phyloP scores from a whole-genome alignment of 2,329 filamentous ascomycete species.

The Alternaria brassicae region DNA sequence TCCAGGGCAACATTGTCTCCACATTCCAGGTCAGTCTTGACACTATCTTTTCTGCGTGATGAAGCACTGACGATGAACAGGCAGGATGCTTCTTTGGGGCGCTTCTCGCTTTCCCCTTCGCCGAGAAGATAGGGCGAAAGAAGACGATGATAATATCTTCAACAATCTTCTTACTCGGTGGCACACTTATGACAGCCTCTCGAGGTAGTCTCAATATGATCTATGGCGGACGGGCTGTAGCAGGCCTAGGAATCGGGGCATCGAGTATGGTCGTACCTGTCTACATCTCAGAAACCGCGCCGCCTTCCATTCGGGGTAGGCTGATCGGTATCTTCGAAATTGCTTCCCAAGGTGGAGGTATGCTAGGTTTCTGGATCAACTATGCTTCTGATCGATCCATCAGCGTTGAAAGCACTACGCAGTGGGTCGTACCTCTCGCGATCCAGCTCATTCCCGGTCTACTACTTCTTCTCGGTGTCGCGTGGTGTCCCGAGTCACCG shows the following conservation, averaged over 20 bases:
- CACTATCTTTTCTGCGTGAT: not conserved
- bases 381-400: slow-evolving; percentile 52
- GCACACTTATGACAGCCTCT: slow-evolving; percentile 51
- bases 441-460: slow-evolving; percentile 54
- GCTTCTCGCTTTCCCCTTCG: slow-evolving; percentile 55
- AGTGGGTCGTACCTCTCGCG: slow-evolving; percentile 70
- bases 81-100: slow-evolving; percentile 51
- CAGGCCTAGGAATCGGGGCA: slow-evolving; percentile 50
- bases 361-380: slow-evolving; percentile 55
- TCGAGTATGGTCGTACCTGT: slow-evolving; percentile 49
- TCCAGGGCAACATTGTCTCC: slow-evolving; percentile 51
- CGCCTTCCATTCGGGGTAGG: slow-evolving; percentile 69
- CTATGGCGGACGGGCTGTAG: slow-evolving; percentile 47
- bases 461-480: slow-evolving; percentile 45
- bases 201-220: slow-evolving; percentile 47
- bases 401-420: slow-evolving; percentile 55
- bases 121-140: slow-evolving; percentile 59
- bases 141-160: slow-evolving; percentile 58
- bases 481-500: slow-evolving; percentile 49
- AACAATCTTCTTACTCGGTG: slow-evolving; percentile 53
- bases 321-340: slow-evolving; percentile 73
- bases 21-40: slow-evolving; percentile 41
- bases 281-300: slow-evolving; percentile 55
- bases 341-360: slow-evolving; percentile 68
- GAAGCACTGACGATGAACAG: slow-evolving; percentile 8